Evolutionary conservation across 129 eudicot genomes (phyloP).

Genomic region (Helichrysum umbraculigerum): DNA sequence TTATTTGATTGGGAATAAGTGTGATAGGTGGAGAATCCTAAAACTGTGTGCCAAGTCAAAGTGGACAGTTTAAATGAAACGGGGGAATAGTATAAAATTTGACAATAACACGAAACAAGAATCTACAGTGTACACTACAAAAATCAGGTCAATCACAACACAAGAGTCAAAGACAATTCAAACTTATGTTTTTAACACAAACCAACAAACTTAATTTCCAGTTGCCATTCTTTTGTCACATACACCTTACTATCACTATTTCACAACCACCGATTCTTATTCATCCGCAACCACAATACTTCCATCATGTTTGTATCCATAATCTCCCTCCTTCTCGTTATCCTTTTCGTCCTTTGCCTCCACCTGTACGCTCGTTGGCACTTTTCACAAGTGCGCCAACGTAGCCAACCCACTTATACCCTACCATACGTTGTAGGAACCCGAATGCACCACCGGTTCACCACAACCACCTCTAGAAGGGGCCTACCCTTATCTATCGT

Average conservation of each 20-base stretch:
- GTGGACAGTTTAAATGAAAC: too few relatives aligned
- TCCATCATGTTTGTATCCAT: conserved; percentile 46
- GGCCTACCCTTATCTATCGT: conserved; percentile 53
- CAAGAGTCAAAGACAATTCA: background rate
- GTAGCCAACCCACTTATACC: conserved; percentile 22
- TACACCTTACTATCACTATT: conserved; percentile 8
- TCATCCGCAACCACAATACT: background rate
- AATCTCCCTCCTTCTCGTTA: conserved; percentile 43
- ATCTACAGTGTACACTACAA: background rate
- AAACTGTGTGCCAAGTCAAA: too few relatives aligned
- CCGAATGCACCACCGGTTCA: conserved; percentile 30
- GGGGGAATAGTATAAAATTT: too few relatives aligned
- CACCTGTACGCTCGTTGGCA: conserved; percentile 60
- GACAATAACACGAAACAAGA: background rate
- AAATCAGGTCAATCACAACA: conserved; percentile 2
- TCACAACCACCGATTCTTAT: conserved; percentile 3
- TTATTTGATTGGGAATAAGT: too few relatives aligned
- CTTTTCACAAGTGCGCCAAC: conserved; percentile 36
- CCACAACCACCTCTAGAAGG: conserved; percentile 7
- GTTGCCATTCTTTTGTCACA: conserved; percentile 10
- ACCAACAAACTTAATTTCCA: conserved; percentile 16
- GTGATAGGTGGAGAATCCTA: too few relatives aligned
- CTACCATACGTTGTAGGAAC: conserved; percentile 29
- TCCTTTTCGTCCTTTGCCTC: conserved; percentile 41
- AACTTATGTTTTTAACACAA: conserved; percentile 1